These are phyloP conservation scores for Tolypocladium cylindrosporum DNA, from an alignment of 2,329 filamentous ascomycete genomes.

Conservation along the genomic window DNA sequence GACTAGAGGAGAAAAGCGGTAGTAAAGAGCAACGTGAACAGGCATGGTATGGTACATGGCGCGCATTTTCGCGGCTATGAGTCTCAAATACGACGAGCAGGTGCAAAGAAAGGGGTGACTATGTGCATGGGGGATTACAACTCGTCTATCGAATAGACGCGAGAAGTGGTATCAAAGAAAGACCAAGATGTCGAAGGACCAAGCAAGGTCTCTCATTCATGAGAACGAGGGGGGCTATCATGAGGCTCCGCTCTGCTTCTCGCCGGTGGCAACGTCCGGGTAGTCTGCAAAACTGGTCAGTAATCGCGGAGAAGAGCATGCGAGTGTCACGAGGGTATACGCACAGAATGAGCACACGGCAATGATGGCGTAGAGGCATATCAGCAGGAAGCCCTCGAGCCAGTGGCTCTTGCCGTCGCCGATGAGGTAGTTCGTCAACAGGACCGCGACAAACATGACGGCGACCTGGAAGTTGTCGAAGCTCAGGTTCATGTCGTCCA, in stretches of 20 bases:
- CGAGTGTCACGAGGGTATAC: no score
- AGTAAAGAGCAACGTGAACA: neutral
- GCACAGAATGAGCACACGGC: constrained; percentile 54
- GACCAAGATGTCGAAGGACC: neutral
- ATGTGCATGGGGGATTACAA: neutral
- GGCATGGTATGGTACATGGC: neutral
- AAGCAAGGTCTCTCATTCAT: neutral
- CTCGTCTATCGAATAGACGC: neutral
- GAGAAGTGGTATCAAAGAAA: neutral
- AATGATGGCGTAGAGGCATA: constrained; percentile 73
- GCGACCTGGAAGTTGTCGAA: constrained; percentile 88
- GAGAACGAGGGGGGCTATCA: neutral
- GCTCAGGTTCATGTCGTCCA: constrained; percentile 67
- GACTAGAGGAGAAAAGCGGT: neutral
- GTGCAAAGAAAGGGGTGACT: neutral
- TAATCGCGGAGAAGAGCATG: neutral
- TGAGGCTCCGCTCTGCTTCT: neutral
- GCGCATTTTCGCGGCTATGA: neutral
- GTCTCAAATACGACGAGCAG: neutral
- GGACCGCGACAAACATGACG: constrained; percentile 70
- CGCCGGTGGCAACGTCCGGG: neutral
- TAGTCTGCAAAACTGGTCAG: neutral
- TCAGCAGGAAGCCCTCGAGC: constrained; percentile 66
- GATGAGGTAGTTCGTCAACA: constrained; percentile 80
- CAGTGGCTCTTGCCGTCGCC: constrained; percentile 76